Evolutionary conservation across 106 monocot genomes (phyloP).

Genomic region (Phalaenopsis aphrodite): DNA sequence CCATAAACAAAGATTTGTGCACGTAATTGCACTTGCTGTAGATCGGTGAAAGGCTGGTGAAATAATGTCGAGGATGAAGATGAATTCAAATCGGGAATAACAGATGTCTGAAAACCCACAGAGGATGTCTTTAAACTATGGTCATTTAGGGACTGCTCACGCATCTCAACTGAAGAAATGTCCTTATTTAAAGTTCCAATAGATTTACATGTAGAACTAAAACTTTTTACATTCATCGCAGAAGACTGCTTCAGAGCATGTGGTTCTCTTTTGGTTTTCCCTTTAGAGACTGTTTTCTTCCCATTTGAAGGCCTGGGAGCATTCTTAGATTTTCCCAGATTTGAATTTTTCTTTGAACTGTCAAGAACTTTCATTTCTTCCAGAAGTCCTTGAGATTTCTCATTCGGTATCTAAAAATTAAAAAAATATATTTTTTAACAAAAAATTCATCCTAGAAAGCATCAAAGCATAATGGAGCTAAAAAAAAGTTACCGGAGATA

Average conservation of each 20-base stretch:
- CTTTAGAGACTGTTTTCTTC: constrained; percentile 13
- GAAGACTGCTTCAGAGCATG: constrained; percentile 27
- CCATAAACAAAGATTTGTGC: constrained; percentile 98
- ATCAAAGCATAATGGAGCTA: background rate
- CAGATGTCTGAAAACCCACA: constrained; percentile 31
- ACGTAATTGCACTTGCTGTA: constrained; percentile 85
- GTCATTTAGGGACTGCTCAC: constrained; percentile 15
- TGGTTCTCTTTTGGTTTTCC: constrained; percentile 33
- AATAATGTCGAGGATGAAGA: constrained; percentile 27
- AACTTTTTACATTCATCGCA: constrained; percentile 16
- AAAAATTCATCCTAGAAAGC: background rate
- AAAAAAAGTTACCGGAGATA: constrained; percentile 31
- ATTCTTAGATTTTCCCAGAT: constrained; percentile 15
- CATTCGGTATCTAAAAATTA: constrained; percentile 9
- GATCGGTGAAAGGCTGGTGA: constrained; percentile 77
- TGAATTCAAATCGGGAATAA: constrained; percentile 47
- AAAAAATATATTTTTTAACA: background rate
- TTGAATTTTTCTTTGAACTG: constrained; percentile 10
- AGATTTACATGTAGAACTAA: constrained; percentile 6
- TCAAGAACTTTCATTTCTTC: constrained; percentile 3
- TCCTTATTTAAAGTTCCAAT: constrained; percentile 21
- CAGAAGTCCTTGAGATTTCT: constrained; percentile 16
- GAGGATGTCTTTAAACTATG: constrained; percentile 20
- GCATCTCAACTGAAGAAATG: constrained; percentile 17
- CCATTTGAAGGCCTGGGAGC: constrained; percentile 13